Percentiles rank a stretch among this genome's conserved stretches.
Conservation (phyloP, 78 protist species). For the Dictyostelium intermedium region DNA sequence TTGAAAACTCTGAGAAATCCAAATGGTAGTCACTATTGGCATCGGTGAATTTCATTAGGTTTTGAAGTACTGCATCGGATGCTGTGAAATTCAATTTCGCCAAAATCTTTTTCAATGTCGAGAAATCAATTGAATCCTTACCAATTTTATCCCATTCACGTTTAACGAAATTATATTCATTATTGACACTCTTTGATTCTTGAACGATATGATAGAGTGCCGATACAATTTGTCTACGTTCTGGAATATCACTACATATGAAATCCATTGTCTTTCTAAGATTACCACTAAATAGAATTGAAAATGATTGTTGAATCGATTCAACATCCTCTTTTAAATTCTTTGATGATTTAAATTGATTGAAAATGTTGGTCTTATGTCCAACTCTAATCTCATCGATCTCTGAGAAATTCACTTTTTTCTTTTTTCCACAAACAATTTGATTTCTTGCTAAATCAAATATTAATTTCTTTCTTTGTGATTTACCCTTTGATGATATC, state of each 20-base stretch:
- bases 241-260: conserved; percentile 15
- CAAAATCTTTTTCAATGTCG: conserved; percentile 24
- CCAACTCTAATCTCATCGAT: conserved; percentile 78
- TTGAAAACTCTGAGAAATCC: conserved; percentile 54
- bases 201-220: conserved; percentile 17
- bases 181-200: conserved; percentile 1
- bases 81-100: conserved; percentile 33
- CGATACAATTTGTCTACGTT: conserved; percentile 33
- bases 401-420: conserved; percentile 46
- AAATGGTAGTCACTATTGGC: conserved; percentile 12
- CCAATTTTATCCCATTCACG: conserved; percentile 42
- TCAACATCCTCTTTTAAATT: not conserved
- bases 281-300: conserved; percentile 44
- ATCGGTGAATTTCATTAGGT: conserved; percentile 25
- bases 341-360: not conserved
- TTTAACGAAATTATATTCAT: conserved; percentile 43
- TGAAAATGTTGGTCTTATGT: conserved; percentile 58
- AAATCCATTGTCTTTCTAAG: conserved; percentile 58
- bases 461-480: conserved; percentile 30
- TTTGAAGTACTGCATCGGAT: not conserved
- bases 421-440: conserved; percentile 31
- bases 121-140: conserved; percentile 18
- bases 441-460: conserved; percentile 19
- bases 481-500: conserved; percentile 8
- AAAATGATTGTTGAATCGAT: conserved; percentile 23